These are phyloP conservation scores for Ashbya aceris DNA, from an alignment of 1,139 yeast genomes.

Conservation along the genomic window DNA sequence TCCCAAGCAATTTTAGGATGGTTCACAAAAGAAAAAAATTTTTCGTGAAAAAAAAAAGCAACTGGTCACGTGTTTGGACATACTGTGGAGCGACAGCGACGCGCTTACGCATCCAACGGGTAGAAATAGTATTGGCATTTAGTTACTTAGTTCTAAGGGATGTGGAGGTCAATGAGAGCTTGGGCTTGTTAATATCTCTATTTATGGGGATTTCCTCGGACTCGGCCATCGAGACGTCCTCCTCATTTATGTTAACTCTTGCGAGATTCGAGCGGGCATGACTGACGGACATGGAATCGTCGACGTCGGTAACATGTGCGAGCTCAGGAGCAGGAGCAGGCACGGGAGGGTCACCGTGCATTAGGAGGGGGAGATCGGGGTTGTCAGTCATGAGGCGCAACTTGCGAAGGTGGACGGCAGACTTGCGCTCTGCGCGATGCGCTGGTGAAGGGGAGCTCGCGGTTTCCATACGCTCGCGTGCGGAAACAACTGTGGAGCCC, in stretches of 20 bases:
- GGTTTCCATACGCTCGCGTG: slow-evolving; percentile 1
- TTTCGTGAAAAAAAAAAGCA: slow-evolving; percentile 1
- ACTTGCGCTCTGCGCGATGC: background rate
- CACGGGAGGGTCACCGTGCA: background rate
- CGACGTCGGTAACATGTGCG: background rate
- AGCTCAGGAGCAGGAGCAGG: background rate
- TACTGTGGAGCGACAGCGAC: background rate
- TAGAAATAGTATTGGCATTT: background rate
- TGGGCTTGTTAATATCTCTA: slow-evolving; percentile 5
- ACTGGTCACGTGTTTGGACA: background rate
- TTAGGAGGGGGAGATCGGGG: background rate
- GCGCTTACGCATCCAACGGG: background rate
- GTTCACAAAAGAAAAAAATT: background rate
- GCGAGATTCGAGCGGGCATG: slow-evolving; percentile 1
- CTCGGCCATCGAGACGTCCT: slow-evolving; percentile 3
- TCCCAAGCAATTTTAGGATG: slow-evolving; percentile 2
- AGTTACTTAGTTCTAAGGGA: slow-evolving; percentile 6
- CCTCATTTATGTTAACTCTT: slow-evolving; percentile 2
- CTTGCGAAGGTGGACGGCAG: slow-evolving; percentile 1
- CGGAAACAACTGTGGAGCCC: slow-evolving; percentile 1
- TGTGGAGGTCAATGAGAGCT: slow-evolving; percentile 8
- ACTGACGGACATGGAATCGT: slow-evolving; percentile 3
- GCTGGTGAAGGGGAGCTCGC: slow-evolving; percentile 1
- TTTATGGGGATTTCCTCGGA: slow-evolving; percentile 2
- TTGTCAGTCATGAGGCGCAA: background rate